Evolutionary conservation across 805 yeast genomes (phyloP), one percentile per base, ranked within the genome.

Genomic region (Priceomyces medius): DNA sequence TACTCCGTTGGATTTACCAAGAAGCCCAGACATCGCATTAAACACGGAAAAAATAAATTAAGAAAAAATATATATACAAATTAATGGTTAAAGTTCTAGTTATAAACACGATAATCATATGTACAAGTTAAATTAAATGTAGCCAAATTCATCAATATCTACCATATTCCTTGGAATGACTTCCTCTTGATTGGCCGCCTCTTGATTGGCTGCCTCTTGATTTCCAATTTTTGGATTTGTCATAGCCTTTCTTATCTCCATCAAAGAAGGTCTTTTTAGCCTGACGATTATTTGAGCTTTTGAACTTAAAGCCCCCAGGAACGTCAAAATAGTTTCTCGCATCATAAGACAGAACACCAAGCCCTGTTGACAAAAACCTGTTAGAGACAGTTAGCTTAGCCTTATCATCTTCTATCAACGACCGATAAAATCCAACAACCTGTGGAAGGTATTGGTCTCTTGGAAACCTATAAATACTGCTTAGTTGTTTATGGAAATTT

Each of bases 361-460:
- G 42, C 37, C 56, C 57, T 12, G 51, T 48, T 7, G 57, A 62
- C 20, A 51, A 33, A 21, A 40, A 48, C 19, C 32, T 42, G n/a
- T 49, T 43, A 13, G 56, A 24, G 14, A 42, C 43, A 13, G 56
- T 53, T 18, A 56, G 33, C 33, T 48, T 53, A 18, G 53, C 50
- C 16, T 38, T 41, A n/a, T 51, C 55, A 38, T 56, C 56, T 13
- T 43, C 38, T 8, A 50, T n/a, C 29, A 58, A 48, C 7, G 17
- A 10, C 21, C 61, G 42, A 37, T 49, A 48, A 38, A 66, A 54
- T 19, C 55, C 51, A 18, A 61, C 51, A 21, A 63, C 49, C 43
- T 69, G 74, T 16, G 55, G 52, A 19, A 69, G 54, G 14, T 65
- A 44, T 13, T 52, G 59, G 8, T 50, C 50, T 35, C 58, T 41